Conservation (phyloP, 805 yeast species). For the Hyphopichia homilentoma region DNA sequence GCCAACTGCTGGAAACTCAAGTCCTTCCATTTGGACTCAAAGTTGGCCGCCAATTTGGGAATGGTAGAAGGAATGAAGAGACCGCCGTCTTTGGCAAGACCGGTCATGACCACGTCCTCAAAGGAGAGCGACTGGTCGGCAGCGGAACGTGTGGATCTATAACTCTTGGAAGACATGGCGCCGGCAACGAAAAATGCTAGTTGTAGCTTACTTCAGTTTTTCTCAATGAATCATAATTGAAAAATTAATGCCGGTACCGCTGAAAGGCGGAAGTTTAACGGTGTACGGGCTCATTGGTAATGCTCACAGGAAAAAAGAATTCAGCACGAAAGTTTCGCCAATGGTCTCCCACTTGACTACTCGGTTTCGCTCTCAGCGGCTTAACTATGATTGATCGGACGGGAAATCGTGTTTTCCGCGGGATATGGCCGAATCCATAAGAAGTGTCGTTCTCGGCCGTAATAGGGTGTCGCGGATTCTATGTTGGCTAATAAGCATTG, state of each 20-base stretch:
- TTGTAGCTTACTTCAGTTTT: conserved; percentile 1
- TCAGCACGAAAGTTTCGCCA: no score
- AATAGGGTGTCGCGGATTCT: no score
- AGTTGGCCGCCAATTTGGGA: conserved; percentile 59
- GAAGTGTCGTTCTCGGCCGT: no score
- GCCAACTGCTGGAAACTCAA: conserved; percentile 84
- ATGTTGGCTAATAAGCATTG: no score
- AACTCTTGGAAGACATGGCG: no score
- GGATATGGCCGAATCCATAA: no score
- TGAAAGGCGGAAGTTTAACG: conserved; percentile 2
- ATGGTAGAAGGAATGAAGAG: conserved; percentile 82
- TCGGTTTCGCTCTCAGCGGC: no score
- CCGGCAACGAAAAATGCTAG: conserved; percentile 1
- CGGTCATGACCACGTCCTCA: conserved; percentile 82
- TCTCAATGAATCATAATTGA: conserved; percentile 2
- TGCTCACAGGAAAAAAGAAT: no score
- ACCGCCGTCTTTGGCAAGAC: conserved; percentile 96
- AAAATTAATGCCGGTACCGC: conserved; percentile 3
- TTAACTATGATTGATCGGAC: no score
- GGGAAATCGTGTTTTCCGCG: no score
- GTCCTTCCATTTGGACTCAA: conserved; percentile 65
- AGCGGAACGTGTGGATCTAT: conserved; percentile 77
- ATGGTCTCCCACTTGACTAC: no score
- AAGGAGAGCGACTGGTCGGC: conserved; percentile 53
- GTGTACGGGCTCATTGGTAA: no score